Evolutionary conservation across 305 asterid genomes (phyloP).

Genomic region (Fraxinus angustifolia): DNA sequence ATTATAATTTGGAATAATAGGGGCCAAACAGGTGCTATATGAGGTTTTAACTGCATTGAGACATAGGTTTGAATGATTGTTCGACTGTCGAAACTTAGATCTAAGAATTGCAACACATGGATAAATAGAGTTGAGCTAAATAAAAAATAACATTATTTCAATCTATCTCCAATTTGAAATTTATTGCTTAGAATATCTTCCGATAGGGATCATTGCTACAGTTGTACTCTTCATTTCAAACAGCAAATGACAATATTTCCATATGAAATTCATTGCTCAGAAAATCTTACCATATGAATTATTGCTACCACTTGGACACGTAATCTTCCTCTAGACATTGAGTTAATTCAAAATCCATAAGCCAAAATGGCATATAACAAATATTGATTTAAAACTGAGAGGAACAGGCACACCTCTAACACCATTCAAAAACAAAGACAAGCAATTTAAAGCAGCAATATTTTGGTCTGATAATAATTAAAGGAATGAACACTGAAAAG

Average conservation of each 20-base stretch:
- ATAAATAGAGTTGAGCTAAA: background rate
- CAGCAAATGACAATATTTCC: background rate
- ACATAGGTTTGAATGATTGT: background rate
- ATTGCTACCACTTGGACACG: background rate
- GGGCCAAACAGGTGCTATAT: too few relatives aligned
- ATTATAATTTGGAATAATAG: too few relatives aligned
- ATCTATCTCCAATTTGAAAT: background rate
- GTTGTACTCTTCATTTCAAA: background rate
- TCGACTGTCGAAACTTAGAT: background rate
- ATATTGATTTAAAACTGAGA: slow-evolving; percentile 2
- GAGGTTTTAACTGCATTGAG: background rate
- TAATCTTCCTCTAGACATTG: background rate
- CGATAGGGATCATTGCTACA: background rate
- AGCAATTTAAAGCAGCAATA: slow-evolving; percentile 7
- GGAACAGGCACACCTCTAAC: background rate
- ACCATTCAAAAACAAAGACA: background rate
- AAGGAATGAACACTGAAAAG: slow-evolving; percentile 10
- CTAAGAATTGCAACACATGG: background rate
- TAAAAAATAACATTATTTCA: background rate
- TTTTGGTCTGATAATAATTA: background rate
- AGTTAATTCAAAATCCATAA: background rate
- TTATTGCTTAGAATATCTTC: background rate
- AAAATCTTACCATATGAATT: background rate
- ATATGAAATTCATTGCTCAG: background rate
- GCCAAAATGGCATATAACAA: background rate